phyloP scores from a whole-genome alignment of 2,329 filamentous ascomycete species.

The Gliomastix tumulicola region DNA sequence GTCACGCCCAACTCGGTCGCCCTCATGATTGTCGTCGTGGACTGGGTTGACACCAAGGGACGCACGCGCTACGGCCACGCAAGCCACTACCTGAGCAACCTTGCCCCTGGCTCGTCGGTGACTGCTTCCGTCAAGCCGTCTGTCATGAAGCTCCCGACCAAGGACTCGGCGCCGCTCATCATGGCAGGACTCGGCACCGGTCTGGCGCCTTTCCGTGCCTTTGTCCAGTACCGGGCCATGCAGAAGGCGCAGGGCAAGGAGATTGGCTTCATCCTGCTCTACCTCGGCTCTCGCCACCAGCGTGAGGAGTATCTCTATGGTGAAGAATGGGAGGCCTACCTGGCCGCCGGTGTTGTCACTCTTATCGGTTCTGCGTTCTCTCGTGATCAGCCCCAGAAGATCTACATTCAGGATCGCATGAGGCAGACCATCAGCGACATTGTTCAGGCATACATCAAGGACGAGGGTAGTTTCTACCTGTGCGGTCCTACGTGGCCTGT shows the following conservation, averaged over 20 bases:
- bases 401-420: conserved; percentile 99
- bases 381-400: conserved; percentile 95
- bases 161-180: conserved; percentile 87
- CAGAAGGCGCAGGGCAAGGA: conserved; percentile 96
- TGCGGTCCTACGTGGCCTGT: conserved; percentile 98
- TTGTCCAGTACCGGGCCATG: conserved; percentile 95
- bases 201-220: conserved; percentile 97
- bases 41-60: conserved; percentile 85
- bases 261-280: conserved; percentile 87
- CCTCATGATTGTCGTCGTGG: conserved; percentile 94
- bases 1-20: conserved; percentile 86
- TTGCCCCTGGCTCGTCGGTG: conserved; percentile 69
- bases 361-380: conserved; percentile 91
- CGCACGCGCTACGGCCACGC: conserved; percentile 90
- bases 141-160: conserved; percentile 94
- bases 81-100: conserved; percentile 76
- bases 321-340: conserved; percentile 98
- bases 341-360: conserved; percentile 91
- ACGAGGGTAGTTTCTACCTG: conserved; percentile 92
- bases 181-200: conserved; percentile 99
- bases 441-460: conserved; percentile 74
- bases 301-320: conserved; percentile 98
- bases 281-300: conserved; percentile 95
- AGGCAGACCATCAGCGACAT: conserved; percentile 78
- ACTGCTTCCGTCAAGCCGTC: conserved; percentile 96